Percentiles rank a stretch among this genome's conserved stretches.
phyloP scores from a whole-genome alignment of 768 basidiomycete genomes.

The Gloeophyllum trabeum region DNA sequence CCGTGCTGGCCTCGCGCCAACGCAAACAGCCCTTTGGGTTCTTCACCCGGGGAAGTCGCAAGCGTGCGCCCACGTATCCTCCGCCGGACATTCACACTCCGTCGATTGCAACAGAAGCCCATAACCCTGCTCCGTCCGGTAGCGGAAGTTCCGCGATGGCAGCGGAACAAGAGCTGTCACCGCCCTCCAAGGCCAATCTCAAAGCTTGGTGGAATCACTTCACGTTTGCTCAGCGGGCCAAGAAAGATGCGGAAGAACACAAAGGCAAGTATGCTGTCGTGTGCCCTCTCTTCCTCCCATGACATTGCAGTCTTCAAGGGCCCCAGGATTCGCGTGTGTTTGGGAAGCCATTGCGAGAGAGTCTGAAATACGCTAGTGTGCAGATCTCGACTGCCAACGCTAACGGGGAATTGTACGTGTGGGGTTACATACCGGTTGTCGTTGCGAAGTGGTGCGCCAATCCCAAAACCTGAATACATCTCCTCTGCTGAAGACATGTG shows the following conservation, averaged over 20 bases:
- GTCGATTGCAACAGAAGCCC: background rate
- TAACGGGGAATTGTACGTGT: constrained; percentile 76
- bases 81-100: too few species aligned
- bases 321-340: constrained; percentile 54
- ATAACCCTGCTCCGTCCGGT: background rate
- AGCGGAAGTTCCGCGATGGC: background rate
- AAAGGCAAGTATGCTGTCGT: constrained; percentile 23
- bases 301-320: constrained; percentile 1
- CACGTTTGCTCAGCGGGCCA: constrained; percentile 48
- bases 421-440: constrained; percentile 93
- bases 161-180: constrained; percentile 6
- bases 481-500: constrained; percentile 5
- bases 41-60: background rate
- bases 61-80: too few species aligned
- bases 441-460: constrained; percentile 89
- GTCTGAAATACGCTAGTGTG: constrained; percentile 78
- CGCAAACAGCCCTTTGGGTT: background rate
- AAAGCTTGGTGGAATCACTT: constrained; percentile 83
- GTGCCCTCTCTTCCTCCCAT: background rate
- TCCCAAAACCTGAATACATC: constrained; percentile 7
- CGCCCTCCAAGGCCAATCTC: constrained; percentile 45
- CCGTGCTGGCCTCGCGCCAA: background rate
- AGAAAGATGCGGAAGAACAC: constrained; percentile 37
- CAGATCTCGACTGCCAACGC: constrained; percentile 87
- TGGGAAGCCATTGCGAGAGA: constrained; percentile 74